phyloP scores from a whole-genome alignment of 2,329 filamentous ascomycete species.

The Trichoderma lentiforme region DNA sequence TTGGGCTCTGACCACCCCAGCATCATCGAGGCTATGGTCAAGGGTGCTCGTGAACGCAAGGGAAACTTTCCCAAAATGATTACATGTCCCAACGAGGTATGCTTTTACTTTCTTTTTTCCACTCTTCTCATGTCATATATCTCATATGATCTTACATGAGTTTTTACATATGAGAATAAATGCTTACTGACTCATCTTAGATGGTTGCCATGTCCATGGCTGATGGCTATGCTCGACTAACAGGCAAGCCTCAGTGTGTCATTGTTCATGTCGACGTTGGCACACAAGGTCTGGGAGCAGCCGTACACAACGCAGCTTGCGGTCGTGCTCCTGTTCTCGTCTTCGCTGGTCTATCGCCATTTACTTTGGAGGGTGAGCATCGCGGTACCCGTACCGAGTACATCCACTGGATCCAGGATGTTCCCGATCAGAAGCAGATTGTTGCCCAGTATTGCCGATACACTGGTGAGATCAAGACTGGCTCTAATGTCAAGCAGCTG shows the following conservation, averaged over 20 bases:
- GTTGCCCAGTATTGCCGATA: constrained; percentile 84
- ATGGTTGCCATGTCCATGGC: constrained; percentile 86
- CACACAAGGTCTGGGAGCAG: constrained; percentile 73
- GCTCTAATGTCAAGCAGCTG: constrained; percentile 83
- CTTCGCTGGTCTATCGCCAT: constrained; percentile 74
- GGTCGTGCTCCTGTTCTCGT: constrained; percentile 73
- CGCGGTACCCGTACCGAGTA: constrained; percentile 76
- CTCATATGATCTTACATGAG: neutral
- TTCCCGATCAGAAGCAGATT: constrained; percentile 77
- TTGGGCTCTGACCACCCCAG: constrained; percentile 70
- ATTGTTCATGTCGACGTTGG: constrained; percentile 81
- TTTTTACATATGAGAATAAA: neutral
- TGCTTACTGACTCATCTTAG: constrained; percentile 35
- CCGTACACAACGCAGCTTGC: constrained; percentile 74
- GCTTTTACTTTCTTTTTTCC: neutral
- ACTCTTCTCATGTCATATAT: neutral
- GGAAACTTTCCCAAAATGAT: constrained; percentile 68
- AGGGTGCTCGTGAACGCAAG: constrained; percentile 64
- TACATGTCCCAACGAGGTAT: constrained; percentile 75
- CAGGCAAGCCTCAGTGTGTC: constrained; percentile 69
- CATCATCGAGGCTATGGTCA: constrained; percentile 77
- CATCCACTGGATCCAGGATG: constrained; percentile 84
- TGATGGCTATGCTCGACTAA: constrained; percentile 73
- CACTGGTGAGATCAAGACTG: constrained; percentile 76
- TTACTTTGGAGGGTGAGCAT: constrained; percentile 74